Evolutionary conservation across 208 protist species (phyloP), one percentile per base, ranked within the genome.

Genomic region (Trypanosoma congolense): DNA sequence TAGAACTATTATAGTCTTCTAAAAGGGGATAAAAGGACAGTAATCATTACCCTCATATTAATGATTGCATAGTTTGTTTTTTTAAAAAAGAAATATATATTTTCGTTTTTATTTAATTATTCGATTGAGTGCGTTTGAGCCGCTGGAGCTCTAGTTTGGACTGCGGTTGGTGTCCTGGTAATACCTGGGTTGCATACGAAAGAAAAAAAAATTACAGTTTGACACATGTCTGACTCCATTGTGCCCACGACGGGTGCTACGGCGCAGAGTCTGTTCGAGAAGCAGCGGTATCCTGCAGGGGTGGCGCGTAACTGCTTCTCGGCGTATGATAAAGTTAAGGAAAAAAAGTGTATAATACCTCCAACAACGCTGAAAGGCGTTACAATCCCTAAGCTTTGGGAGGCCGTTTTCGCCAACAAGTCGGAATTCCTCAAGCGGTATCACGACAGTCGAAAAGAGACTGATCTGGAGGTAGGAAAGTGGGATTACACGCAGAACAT

Each of bases 281-380:
- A 84, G 56, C 80, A 86, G 54, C 53, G 67, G 36, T 91, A 91
- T 70, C 69, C 65, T 18, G 51, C 63, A 25, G 77, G 53, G 25
- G 73, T 92, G 21, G 36, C 69, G 16, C 66, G 77, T 36, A 83
- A 83, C 73, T 87, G 89, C 77, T 92, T 92, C 64, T 78, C 76
- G 31, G 10, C 56, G 2, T 56, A 59, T 16, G 70, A 67, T 2
- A 75, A 77, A 51, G 25, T n/a, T 22, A 77, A 77, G 36, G 73
- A 86, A 42, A 81, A 76, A 55, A 92, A 92, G 69, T 49, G 70
- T 24, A 77, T 92, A 63, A 51, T 92, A 19, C 65, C 76, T 3
- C 61, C 61, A 14, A 87, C 76, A 0, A 38, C 49, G 21, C 38
- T 92, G 14, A 79, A 83, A n/a, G 81, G 81, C 1, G 77, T 88